A percentile compares a stretch with the other conserved stretches of the same genome.
phyloP scores from a whole-genome alignment of 768 basidiomycete genomes.

The Amanita inopinata region DNA sequence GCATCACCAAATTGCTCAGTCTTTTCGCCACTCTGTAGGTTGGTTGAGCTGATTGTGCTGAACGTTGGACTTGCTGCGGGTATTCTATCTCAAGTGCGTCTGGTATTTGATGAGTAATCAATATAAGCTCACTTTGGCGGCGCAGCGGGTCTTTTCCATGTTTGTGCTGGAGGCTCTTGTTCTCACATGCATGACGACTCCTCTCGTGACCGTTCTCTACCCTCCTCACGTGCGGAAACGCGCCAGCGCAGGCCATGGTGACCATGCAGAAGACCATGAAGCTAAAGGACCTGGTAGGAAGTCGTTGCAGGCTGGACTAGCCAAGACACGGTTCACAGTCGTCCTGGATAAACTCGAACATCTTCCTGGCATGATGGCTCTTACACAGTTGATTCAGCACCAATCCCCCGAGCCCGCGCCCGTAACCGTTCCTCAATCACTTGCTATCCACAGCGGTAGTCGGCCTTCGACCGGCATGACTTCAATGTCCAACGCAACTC shows the following conservation, averaged over 20 bases:
- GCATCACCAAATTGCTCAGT: no score
- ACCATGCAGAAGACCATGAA: constrained; percentile 11
- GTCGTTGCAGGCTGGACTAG: not conserved
- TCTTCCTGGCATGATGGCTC: constrained; percentile 80
- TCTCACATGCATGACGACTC: constrained; percentile 82
- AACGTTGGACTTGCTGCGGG: constrained; percentile 84
- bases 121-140: not conserved
- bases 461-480: not conserved
- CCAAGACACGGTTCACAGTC: constrained; percentile 62
- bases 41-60: constrained; percentile 91
- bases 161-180: constrained; percentile 81
- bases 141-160: constrained; percentile 79
- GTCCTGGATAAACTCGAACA: constrained; percentile 89
- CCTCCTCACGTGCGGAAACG: constrained; percentile 47
- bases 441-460: constrained; percentile 8
- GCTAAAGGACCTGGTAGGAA: not conserved
- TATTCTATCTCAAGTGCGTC: constrained; percentile 50
- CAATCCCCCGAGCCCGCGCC: constrained; percentile 17
- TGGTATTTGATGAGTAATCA: not conserved
- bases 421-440: constrained; percentile 3
- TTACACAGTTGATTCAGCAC: constrained; percentile 72
- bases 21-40: no score
- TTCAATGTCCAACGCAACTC: not conserved
- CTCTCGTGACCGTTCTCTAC: constrained; percentile 39
- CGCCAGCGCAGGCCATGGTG: constrained; percentile 33